phyloP scores from a whole-genome alignment of 176 grass and related monocot genomes.

The Hyparrhenia diplandra region DNA sequence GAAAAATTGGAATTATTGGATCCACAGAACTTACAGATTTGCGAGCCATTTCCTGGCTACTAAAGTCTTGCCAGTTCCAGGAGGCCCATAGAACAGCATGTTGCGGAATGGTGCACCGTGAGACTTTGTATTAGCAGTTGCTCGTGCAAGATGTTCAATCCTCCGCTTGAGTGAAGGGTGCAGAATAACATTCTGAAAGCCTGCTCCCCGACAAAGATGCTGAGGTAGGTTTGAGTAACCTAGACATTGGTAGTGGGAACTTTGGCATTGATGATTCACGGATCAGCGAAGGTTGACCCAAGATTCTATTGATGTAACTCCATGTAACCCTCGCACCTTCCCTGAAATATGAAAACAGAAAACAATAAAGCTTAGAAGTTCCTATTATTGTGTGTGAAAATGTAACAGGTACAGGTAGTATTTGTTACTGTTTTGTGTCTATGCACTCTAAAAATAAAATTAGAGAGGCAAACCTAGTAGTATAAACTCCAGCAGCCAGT shows the following conservation, averaged over 20 bases:
- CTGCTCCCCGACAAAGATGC: constrained; percentile 20
- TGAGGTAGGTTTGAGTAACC: constrained; percentile 24
- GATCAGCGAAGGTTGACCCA: constrained; percentile 91
- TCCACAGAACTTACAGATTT: constrained; percentile 67
- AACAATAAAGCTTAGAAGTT: constrained; percentile 2
- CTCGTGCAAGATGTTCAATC: constrained; percentile 84
- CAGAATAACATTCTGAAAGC: constrained; percentile 83
- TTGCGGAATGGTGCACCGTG: constrained; percentile 95
- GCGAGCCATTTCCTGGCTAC: constrained; percentile 89
- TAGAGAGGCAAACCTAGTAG: constrained; percentile 64
- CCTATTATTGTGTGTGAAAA: neutral
- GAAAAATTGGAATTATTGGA: neutral
- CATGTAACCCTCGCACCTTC: constrained; percentile 91
- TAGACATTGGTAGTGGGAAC: constrained; percentile 60
- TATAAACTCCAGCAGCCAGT: constrained; percentile 87
- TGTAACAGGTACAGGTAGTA: neutral
- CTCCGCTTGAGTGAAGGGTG: constrained; percentile 80
- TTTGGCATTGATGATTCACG: constrained; percentile 96
- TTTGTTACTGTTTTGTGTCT: neutral
- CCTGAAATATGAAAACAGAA: constrained; percentile 41
- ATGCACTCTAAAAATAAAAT: neutral
- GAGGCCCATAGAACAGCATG: constrained; percentile 98
- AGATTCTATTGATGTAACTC: constrained; percentile 94
- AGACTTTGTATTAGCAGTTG: constrained; percentile 95
- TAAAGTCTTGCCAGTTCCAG: constrained; percentile 97